Base-by-base conservation (phyloP, 768 basidiomycete genomes). In the Phlegmacium glaucopus region DNA sequence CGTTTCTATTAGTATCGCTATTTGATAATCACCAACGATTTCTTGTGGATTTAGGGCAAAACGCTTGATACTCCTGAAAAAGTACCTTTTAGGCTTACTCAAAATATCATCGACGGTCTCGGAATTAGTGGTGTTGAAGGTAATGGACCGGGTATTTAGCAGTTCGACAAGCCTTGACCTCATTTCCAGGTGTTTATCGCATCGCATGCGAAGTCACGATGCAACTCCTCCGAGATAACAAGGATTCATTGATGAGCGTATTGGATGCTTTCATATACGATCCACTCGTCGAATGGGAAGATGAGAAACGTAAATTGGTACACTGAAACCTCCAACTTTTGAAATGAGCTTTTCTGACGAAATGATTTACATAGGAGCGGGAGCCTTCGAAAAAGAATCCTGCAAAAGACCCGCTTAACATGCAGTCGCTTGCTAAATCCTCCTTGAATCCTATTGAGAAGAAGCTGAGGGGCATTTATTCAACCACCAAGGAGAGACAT, bases 261-360 rank as follows among this genome's bases (percentile, higher is more conserved):
- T 78, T 99, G 32, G 95, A 97, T 60, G 91, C 96, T 1, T 98
- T 98, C 63, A 82, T 94, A 26, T 95, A 98, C 57, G 96, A 99
- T 64, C 96, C 96, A 1, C 77, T 99, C 3, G 87, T 94, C 27
- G 95, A 98, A 65, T 98, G 94, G 91, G 87, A 91, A 51, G 85
- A 91, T 36, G 83, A 89, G 62, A 83, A 82, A 51, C 77, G 83
- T 11, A 85, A 80, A 59, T 67, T 81, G 62, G 81, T 84, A 50
- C 18, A 72, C 52, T 25, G 22, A 22, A 22, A 22, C 2, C 22
- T 5, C 5, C 22, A 5, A 36, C 37, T 26, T 18, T 44, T 45
- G 17, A 7, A 38, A 12, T 16, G 6, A 26, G 25, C n/a, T 32
- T 7, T 1, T 25, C 26, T 45, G 18, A 48, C 17, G 38, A 9